Evolutionary conservation across 83 land plant genomes (phyloP), one percentile per base, ranked within the genome.

Genomic region (Thuja plicata): DNA sequence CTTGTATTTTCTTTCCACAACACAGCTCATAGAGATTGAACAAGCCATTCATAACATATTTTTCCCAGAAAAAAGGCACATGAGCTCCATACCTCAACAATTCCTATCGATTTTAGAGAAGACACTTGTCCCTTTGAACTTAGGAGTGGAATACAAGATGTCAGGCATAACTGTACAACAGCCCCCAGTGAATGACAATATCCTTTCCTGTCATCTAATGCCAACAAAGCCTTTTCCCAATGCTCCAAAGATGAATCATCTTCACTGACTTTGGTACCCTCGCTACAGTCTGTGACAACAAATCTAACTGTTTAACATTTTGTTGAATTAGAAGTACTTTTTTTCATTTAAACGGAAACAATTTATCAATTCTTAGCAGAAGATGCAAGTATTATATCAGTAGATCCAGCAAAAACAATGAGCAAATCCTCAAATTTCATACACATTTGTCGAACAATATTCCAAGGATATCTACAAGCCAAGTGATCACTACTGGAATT

Each of bases 111-210:
- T 48, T 91, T 84, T 88, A 95, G 88, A 88, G 90, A 92, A 30
- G 88, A 88, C 82, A 88, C 89, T 86, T 92, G 93, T 12, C 89
- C 89, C 35, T 16, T 66, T 46, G 96, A 94, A 88, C 92, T 93
- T 74, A 95, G 86, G 6, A 95, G 88, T 55, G 96, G 95, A 10
- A 88, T 90, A 86, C 89, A 89, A 54, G 95, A 88, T 52, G 60
- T 84, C 90, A 95, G 85, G 86, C 95, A 92, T 87, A 95, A 94
- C 37, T 86, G 90, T 41, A 85, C 90, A 80, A 95, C 89, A 76
- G 94, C 91, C 86, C 92, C 96, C 88, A 95, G 87, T 21, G 87
- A 94, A 32, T 91, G 62, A 81, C 93, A 89, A 85, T 91, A 94
- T 88, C 92, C 90, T 91, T 74, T 94, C 21, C 86, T 87, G 66